These are phyloP conservation scores for Ascochyta clinopodiicola DNA, from an alignment of 2,329 filamentous ascomycete species.

Conservation along the genomic window DNA sequence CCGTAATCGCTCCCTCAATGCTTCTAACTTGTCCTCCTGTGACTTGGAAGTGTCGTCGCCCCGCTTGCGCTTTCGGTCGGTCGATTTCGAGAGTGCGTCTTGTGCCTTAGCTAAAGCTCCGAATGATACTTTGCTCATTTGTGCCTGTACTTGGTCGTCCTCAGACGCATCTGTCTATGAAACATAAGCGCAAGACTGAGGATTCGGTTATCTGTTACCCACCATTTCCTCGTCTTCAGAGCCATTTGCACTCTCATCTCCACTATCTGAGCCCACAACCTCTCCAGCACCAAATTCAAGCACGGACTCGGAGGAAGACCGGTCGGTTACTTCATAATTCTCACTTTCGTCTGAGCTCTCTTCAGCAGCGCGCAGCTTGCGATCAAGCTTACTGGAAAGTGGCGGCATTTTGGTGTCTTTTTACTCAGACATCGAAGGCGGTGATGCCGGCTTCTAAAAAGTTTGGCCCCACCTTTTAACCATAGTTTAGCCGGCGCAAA, in stretches of 20 bases:
- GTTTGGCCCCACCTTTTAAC: conserved; percentile 9
- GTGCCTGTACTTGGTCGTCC: conserved; percentile 51
- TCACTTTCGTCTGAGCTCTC: conserved; percentile 47
- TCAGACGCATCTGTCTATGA: conserved; percentile 45
- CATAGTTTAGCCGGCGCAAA: conserved; percentile 16
- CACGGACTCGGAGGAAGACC: conserved; percentile 49
- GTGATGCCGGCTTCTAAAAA: conserved; percentile 10
- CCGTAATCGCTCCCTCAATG: conserved; percentile 52
- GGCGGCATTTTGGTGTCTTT: conserved; percentile 32
- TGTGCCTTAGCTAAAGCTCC: conserved; percentile 90
- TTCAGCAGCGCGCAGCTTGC: conserved; percentile 45
- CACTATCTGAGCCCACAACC: conserved; percentile 45
- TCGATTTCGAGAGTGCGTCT: conserved; percentile 62
- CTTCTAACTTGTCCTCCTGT: conserved; percentile 56
- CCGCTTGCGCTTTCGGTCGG: conserved; percentile 52
- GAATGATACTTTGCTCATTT: conserved; percentile 75
- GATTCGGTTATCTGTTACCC: not conserved
- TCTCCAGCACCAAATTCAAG: conserved; percentile 47
- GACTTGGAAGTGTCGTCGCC: conserved; percentile 47
- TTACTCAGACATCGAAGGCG: not conserved
- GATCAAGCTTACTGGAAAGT: conserved; percentile 45
- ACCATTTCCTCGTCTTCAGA: conserved; percentile 40
- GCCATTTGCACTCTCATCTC: conserved; percentile 18
- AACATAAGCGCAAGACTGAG: conserved; percentile 10
- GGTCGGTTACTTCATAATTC: conserved; percentile 50